A percentile compares a stretch with the other conserved stretches of the same genome.
These are phyloP conservation scores for Cercospora sp. DNA, from an alignment of 2,329 filamentous ascomycete species.

Conservation along the genomic window DNA sequence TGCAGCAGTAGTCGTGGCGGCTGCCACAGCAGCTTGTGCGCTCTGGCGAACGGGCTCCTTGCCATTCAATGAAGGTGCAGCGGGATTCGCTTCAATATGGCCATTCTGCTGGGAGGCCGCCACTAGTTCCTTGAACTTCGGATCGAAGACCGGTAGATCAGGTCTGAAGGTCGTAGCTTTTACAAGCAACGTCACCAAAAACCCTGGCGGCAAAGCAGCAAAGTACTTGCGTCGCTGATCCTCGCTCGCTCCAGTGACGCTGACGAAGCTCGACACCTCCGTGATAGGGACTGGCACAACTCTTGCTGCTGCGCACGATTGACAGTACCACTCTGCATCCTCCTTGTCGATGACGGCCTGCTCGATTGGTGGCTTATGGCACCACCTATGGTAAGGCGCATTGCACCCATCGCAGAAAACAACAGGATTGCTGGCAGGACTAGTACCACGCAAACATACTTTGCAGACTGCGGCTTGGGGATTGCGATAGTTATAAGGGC, in stretches of 20 bases:
- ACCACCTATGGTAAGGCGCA: conserved; percentile 76
- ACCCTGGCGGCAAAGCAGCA: conserved; percentile 58
- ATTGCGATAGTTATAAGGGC: conserved; percentile 54
- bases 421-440: conserved; percentile 73
- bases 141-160: conserved; percentile 64
- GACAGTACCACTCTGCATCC: conserved; percentile 71
- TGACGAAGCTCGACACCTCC: conserved; percentile 43
- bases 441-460: conserved; percentile 70
- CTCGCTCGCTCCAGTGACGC: conserved; percentile 38
- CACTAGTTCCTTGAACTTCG: conserved; percentile 31
- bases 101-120: conserved; percentile 17
- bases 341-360: conserved; percentile 66
- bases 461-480: conserved; percentile 65
- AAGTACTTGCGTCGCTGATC: conserved; percentile 53
- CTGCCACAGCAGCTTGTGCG: not conserved
- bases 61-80: not conserved
- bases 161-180: conserved; percentile 62
- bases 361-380: conserved; percentile 74
- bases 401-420: conserved; percentile 85
- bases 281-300: conserved; percentile 45
- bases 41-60: not conserved
- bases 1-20: not conserved
- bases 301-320: conserved; percentile 57
- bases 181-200: conserved; percentile 66
- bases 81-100: not conserved